A percentile compares a stretch with the other conserved stretches of the same genome.
These are phyloP conservation scores for Aureobasidium sp. DNA, from an alignment of 2,329 filamentous ascomycete genomes.

Conservation along the genomic window DNA sequence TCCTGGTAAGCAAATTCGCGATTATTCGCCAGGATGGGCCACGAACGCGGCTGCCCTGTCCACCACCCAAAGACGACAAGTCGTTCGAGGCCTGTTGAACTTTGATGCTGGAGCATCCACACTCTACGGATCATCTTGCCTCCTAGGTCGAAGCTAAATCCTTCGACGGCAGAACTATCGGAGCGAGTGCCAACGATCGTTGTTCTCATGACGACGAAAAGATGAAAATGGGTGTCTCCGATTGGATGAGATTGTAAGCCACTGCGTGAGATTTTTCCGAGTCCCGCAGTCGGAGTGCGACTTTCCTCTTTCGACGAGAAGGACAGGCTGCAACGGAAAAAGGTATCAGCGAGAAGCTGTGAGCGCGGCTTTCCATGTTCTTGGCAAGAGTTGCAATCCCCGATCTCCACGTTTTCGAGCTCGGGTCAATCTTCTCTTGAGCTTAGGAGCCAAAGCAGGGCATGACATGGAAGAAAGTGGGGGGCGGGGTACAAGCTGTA, in stretches of 20 bases:
- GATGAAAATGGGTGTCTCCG: not conserved
- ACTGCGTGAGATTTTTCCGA: not conserved
- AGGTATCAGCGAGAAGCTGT: constrained; percentile 1
- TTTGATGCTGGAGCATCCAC: not conserved
- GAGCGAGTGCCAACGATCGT: not conserved
- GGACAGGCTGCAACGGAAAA: not conserved
- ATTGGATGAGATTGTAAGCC: not conserved
- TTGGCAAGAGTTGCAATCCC: not conserved
- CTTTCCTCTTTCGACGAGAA: not conserved
- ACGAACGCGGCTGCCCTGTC: not conserved
- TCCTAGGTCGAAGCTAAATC: not conserved
- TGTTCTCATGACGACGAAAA: not conserved
- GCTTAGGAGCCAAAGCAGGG: not conserved
- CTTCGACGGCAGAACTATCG: not conserved
- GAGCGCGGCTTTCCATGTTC: not conserved
- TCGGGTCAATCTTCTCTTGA: not conserved
- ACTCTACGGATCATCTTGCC: constrained; percentile 7
- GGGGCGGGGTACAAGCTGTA: not conserved
- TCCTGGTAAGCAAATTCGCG: not conserved
- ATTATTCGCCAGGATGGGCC: not conserved
- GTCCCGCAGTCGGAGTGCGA: not conserved
- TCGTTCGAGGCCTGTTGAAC: not conserved
- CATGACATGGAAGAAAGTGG: constrained; percentile 3
- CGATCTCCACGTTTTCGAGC: not conserved
- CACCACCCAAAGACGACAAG: not conserved